Conservation (phyloP, 2,329 filamentous ascomycete genomes). For the Apiospora pterosperma region DNA sequence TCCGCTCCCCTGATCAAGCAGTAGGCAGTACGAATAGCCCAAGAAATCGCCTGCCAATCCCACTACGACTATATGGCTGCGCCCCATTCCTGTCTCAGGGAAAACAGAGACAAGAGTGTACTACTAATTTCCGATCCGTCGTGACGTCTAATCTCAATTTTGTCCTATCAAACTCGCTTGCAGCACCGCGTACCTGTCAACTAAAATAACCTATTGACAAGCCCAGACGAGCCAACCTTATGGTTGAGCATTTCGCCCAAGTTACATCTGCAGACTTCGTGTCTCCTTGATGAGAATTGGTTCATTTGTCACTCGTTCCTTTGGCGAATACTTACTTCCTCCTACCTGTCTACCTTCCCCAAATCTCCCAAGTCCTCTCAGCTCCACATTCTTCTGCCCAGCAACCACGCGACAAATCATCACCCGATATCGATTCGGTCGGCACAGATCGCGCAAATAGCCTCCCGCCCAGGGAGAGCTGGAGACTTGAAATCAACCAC, state of each 20-base stretch:
- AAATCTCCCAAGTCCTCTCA: neutral
- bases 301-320: neutral
- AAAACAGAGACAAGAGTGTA: neutral
- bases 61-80: neutral
- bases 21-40: neutral
- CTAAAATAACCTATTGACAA: neutral
- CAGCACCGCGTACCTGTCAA: neutral
- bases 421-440: neutral
- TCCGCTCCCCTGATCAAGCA: neutral
- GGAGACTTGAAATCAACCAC: neutral
- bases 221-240: neutral
- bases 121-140: neutral
- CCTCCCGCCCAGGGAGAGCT: neutral
- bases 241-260: neutral
- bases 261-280: neutral
- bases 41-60: neutral
- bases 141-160: slow-evolving; percentile 5
- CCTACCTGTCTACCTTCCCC: neutral
- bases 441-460: neutral
- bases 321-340: too few relatives aligned
- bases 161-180: neutral
- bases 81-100: neutral
- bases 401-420: neutral
- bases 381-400: neutral
- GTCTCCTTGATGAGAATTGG: neutral